A percentile compares a stretch with the other conserved stretches of the same genome.
Evolutionary conservation across 1,284 basidiomycete genomes (phyloP).

Genomic region (Sanghuangporus baumii): DNA sequence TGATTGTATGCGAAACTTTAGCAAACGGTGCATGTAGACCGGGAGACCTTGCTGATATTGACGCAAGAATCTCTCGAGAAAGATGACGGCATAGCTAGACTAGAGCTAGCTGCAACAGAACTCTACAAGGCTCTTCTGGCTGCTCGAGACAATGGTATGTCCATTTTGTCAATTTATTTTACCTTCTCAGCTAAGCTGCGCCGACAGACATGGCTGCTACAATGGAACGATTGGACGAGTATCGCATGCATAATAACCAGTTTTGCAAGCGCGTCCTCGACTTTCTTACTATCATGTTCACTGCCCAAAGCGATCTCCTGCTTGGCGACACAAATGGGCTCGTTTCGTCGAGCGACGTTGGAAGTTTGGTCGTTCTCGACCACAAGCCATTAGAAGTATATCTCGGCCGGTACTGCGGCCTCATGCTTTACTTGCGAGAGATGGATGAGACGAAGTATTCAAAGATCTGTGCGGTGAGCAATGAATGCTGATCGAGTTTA

Average conservation of each 20-base stretch:
- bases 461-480: conserved; percentile 79
- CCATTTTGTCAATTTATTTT: not conserved
- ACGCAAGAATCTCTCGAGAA: conserved; percentile 86
- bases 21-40: conserved; percentile 92
- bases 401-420: conserved; percentile 82
- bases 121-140: conserved; percentile 96
- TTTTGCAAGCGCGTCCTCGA: conserved; percentile 91
- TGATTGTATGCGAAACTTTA: conserved; percentile 28
- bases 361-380: conserved; percentile 46
- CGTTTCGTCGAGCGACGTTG: conserved; percentile 33
- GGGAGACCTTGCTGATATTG: conserved; percentile 68
- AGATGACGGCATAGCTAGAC: conserved; percentile 62
- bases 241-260: conserved; percentile 79
- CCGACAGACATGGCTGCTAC: conserved; percentile 86
- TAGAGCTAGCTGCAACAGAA: conserved; percentile 81
- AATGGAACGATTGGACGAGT: conserved; percentile 87
- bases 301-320: conserved; percentile 74
- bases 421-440: conserved; percentile 93
- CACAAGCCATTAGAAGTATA: conserved; percentile 77
- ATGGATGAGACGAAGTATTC: conserved; percentile 86
- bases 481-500: not conserved
- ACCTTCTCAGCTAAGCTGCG: not conserved
- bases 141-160: conserved; percentile 76
- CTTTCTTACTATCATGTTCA: conserved; percentile 87
- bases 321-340: conserved; percentile 57